Percentiles rank a stretch among this genome's conserved stretches.
Evolutionary conservation across 2,329 filamentous ascomycete genomes (phyloP).

Genomic region (Aspergillus sp.): DNA sequence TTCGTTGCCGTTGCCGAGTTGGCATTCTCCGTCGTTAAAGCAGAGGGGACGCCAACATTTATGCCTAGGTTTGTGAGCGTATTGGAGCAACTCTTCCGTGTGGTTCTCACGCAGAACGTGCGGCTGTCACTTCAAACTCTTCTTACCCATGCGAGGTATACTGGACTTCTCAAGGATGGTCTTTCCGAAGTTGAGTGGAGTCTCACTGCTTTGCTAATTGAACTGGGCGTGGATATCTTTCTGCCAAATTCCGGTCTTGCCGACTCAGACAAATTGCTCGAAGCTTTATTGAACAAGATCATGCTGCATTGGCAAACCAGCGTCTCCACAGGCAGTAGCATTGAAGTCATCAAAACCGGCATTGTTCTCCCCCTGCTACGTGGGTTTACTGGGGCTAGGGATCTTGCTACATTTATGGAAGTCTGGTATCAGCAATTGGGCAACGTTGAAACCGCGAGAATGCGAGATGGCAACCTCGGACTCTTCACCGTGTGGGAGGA

Average conservation of each 20-base stretch:
- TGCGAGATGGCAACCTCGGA: conserved; percentile 25
- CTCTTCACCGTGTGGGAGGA: conserved; percentile 51
- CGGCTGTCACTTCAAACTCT: conserved; percentile 46
- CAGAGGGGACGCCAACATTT: conserved; percentile 30
- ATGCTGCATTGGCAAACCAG: conserved; percentile 37
- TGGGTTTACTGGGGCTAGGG: conserved; percentile 47
- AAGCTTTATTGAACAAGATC: conserved; percentile 42
- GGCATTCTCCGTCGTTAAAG: conserved; percentile 41
- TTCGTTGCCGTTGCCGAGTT: conserved; percentile 50
- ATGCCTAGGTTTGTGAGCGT: conserved; percentile 37
- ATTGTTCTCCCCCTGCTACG: conserved; percentile 47
- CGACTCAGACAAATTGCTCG: conserved; percentile 41
- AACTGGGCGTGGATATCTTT: conserved; percentile 49
- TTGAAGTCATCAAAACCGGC: conserved; percentile 41
- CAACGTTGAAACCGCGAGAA: conserved; percentile 41
- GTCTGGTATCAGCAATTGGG: conserved; percentile 47
- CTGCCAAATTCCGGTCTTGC: conserved; percentile 49
- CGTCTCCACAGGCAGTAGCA: conserved; percentile 25
- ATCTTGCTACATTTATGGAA: conserved; percentile 44
- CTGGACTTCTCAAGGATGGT: conserved; percentile 42
- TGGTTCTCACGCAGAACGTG: conserved; percentile 44
- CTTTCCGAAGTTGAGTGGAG: conserved; percentile 44
- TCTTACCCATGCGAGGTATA: conserved; percentile 46
- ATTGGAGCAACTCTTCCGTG: conserved; percentile 44
- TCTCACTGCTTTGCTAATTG: conserved; percentile 46